Percentiles rank a stretch among this genome's conserved stretches.
Conservation (phyloP, 2,329 filamentous ascomycete species). For the Beauveria sp. region DNA sequence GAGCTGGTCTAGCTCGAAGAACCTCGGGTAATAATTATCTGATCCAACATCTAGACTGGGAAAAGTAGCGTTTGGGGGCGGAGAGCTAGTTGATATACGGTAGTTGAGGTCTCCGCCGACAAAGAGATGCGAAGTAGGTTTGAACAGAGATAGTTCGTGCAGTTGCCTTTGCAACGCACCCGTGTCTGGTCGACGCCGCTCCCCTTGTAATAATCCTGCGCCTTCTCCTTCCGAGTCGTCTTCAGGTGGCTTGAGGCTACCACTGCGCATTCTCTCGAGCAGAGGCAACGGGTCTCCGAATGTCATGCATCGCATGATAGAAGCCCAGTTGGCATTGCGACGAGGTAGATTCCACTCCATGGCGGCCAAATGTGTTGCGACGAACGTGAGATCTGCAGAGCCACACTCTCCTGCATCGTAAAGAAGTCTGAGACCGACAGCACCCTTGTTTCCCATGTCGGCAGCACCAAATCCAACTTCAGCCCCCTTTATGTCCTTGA, state of each 20-base stretch:
- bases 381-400: slow-evolving; percentile 68
- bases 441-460: slow-evolving; percentile 94
- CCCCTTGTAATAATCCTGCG: slow-evolving; percentile 13
- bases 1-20: slow-evolving; percentile 74
- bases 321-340: slow-evolving; percentile 83
- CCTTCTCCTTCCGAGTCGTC: slow-evolving; percentile 11
- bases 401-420: slow-evolving; percentile 34
- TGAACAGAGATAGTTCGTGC: slow-evolving; percentile 62
- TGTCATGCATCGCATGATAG: slow-evolving; percentile 70
- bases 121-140: slow-evolving; percentile 69
- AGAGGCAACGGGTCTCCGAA: slow-evolving; percentile 51
- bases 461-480: slow-evolving; percentile 77
- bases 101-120: slow-evolving; percentile 94
- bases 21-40: slow-evolving; percentile 53
- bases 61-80: slow-evolving; percentile 54
- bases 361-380: slow-evolving; percentile 80
- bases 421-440: slow-evolving; percentile 67
- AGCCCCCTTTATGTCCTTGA: slow-evolving; percentile 65
- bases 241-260: slow-evolving; percentile 5
- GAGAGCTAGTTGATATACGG: slow-evolving; percentile 64
- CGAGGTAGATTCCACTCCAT: slow-evolving; percentile 71
- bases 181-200: slow-evolving; percentile 13
- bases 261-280: slow-evolving; percentile 24
- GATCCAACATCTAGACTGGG: slow-evolving; percentile 51
- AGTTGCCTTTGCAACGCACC: slow-evolving; percentile 35